Base-by-base conservation (phyloP, 2,329 filamentous ascomycete genomes). In the Amphichorda felina region DNA sequence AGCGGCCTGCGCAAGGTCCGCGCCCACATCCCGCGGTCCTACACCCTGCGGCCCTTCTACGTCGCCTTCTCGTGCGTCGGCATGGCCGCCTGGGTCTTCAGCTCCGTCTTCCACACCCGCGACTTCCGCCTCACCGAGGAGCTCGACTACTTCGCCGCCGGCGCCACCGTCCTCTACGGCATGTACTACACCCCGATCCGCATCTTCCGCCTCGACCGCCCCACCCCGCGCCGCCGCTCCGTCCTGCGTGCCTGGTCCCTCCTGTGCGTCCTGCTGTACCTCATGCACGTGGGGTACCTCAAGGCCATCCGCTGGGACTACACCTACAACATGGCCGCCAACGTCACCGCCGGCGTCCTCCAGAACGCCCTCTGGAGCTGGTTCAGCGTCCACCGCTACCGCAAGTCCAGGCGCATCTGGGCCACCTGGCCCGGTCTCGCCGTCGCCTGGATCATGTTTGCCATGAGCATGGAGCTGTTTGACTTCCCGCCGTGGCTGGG, bases 281-380 rank as follows among this genome's bases (percentile, higher is more conserved):
- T 68, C 18, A 63, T 72, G 37, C 91, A 98, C 54, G 76, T 95
- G 33, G 71, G 66, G 31, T 98, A 94, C 56, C 68, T 98, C 37
- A 85, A 81, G 51, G 75, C 86, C 46, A 84, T 88, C 66, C 66
- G 70, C 14, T 98, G 91, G 83, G 83, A 96, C 57, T 98, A 98
- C 56, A 82, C 81, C 5, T 98, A 98, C 63, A 98, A 98, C 55
- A 96, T 98, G 87, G 77, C 82, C 2, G 91, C 88, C 35, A 98
- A 96, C 50, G 83, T 98, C 15, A 75, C 72, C 3, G 74, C 82
- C 9, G 91, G 91, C 4, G 65, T 87, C 28, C 56, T 88, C 4
- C 80, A 87, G 52, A 94, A 96, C 49, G 35, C 79, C 4, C 61
- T 96, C 39, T 96, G 91, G 91, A 83, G 70, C 30, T 82, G 74